Evolutionary conservation across 768 basidiomycete species (phyloP), one percentile per base, ranked within the genome.

Genomic region (Tulasnella sp.): DNA sequence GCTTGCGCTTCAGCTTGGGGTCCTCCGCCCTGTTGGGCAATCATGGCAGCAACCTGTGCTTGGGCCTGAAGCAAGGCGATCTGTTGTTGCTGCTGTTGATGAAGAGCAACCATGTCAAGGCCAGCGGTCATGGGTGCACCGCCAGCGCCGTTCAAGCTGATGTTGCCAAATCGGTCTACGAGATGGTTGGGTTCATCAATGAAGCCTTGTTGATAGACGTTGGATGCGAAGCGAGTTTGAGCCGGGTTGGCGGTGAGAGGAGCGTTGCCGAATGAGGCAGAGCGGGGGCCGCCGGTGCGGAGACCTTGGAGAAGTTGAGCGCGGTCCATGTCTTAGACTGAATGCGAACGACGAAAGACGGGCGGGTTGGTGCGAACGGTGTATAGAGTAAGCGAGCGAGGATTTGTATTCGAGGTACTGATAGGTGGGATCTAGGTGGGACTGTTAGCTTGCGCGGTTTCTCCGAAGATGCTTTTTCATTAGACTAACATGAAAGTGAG

Each of bases 281-380:
- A 88, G 76, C 92, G 90, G 74, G 94, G 93, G 65, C 92, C 92
- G 79, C 92, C 93, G 69, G 92, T 94, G 79, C 92, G 90, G 78
- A 94, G 91, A 76, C 90, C 91, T 74, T 89, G 84, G 80, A 94
- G 91, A 78, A 94, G 91, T 74, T 91, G 90, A 67, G 93, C 91
- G 77, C 92, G 90, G 75, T 74, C 40, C 75, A 74, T 76, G n/a
- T 36, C 17, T 26, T 39, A 44, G 42, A 40, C 16, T 67, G 67
- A n/a, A n/a, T n/a, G 39, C 29, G 42, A 9, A 22, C 40, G 67
- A 67, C 39, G 29, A 67, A 16, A 17, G 26, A 29, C 7, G 22
- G 26, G 22, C 40, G 29, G 69, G 59, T 63, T 17, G 62, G 34
- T 65, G 52, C 26, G 47, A 63, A 65, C 42, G 47, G 22, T 32